phyloP scores from a whole-genome alignment of 768 basidiomycete genomes.

The Boletus tylopilopsis region DNA sequence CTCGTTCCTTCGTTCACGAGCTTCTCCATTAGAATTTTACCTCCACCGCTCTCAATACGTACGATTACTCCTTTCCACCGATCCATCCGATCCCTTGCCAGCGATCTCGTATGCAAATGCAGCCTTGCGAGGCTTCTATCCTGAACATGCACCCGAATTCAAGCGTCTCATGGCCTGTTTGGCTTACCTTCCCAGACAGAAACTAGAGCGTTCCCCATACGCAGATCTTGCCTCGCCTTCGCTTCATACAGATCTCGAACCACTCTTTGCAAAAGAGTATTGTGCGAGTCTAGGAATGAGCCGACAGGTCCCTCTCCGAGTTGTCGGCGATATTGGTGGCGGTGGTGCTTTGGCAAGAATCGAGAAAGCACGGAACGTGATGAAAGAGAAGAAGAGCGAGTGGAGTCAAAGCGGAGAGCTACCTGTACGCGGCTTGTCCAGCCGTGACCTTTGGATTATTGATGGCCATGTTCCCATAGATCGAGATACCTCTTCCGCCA shows the following conservation, averaged over 20 bases:
- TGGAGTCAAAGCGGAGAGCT: conserved; percentile 89
- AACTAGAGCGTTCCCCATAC: conserved; percentile 68
- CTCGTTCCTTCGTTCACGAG: conserved; percentile 59
- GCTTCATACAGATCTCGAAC: conserved; percentile 74
- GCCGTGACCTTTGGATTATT: neutral
- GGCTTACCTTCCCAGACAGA: conserved; percentile 64
- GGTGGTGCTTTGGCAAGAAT: conserved; percentile 89
- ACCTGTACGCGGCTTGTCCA: conserved; percentile 49
- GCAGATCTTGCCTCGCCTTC: conserved; percentile 68
- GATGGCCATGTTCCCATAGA: conserved; percentile 43
- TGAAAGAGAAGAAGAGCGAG: conserved; percentile 90
- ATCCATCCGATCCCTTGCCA: conserved; percentile 50
- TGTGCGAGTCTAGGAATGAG: conserved; percentile 87
- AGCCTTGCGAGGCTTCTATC: conserved; percentile 60
- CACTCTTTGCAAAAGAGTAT: conserved; percentile 85
- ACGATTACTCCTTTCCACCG: conserved; percentile 62
- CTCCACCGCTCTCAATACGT: conserved; percentile 91
- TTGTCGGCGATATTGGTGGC: conserved; percentile 90
- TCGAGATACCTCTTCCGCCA: conserved; percentile 86
- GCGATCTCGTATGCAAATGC: conserved; percentile 76
- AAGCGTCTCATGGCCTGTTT: conserved; percentile 66
- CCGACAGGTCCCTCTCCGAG: conserved; percentile 79
- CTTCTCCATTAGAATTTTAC: conserved; percentile 83
- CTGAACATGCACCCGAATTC: conserved; percentile 60
- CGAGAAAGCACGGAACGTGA: conserved; percentile 90